Evolutionary conservation across 805 yeast genomes (phyloP).

Genomic region (Wickerhamiella qilinensis): DNA sequence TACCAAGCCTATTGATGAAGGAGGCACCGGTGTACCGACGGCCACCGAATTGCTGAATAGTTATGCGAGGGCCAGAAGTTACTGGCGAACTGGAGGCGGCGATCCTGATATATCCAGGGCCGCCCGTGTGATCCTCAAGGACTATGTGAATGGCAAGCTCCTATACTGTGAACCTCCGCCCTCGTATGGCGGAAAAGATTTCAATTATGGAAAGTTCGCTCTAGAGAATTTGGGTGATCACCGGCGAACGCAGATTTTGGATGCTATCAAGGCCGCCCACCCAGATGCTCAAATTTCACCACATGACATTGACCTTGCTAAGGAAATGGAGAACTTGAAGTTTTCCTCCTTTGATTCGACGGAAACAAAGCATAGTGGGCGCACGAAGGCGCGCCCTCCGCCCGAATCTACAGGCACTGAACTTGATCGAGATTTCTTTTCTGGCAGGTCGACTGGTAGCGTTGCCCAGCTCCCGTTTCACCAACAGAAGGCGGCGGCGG

Average conservation of each 20-base stretch:
- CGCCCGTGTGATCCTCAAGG: constrained; percentile 79
- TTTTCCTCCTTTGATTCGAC: constrained; percentile 49
- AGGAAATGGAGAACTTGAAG: constrained; percentile 54
- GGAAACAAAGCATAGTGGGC: constrained; percentile 26
- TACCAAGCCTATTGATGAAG: constrained; percentile 60
- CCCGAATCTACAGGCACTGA: constrained; percentile 56
- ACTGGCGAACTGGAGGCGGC: constrained; percentile 84
- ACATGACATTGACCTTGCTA: constrained; percentile 45
- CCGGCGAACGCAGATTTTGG: constrained; percentile 47
- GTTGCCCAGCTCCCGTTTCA: constrained; percentile 63
- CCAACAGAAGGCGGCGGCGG: constrained; percentile 13
- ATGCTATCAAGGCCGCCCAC: constrained; percentile 35
- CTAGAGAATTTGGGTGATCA: constrained; percentile 50
- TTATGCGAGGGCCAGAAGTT: constrained; percentile 93
- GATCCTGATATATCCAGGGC: constrained; percentile 95
- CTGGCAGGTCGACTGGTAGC: constrained; percentile 48
- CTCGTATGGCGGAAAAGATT: constrained; percentile 43
- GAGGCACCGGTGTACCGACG: constrained; percentile 76
- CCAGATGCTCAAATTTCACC: constrained; percentile 31
- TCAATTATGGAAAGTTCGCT: constrained; percentile 62
- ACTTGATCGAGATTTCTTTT: constrained; percentile 74
- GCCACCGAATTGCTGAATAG: constrained; percentile 80
- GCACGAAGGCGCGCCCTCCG: constrained; percentile 24
- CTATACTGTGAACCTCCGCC: constrained; percentile 86
- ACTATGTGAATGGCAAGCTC: constrained; percentile 84